phyloP scores from a whole-genome alignment of 1,139 yeast species.

The Komagataea norvegica region DNA sequence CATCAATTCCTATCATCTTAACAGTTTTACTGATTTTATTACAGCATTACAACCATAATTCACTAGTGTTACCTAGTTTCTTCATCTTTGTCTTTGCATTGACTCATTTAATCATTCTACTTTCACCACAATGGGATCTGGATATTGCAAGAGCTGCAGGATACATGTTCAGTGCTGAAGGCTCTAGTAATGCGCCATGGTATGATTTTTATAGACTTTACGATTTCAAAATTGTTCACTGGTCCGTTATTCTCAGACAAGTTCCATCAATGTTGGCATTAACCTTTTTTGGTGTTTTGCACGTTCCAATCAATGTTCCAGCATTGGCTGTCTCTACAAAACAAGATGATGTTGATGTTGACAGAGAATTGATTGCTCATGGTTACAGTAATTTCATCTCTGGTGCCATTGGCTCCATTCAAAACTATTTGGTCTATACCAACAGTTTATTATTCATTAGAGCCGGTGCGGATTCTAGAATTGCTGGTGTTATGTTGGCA shows the following conservation, averaged over 20 bases:
- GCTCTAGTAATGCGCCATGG: conserved; percentile 72
- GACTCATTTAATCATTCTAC: conserved; percentile 63
- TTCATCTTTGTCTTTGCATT: conserved; percentile 65
- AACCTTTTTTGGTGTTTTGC: conserved; percentile 91
- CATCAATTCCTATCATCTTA: conserved; percentile 66
- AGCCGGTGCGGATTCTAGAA: conserved; percentile 87
- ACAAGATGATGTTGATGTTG: conserved; percentile 79
- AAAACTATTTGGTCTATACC: conserved; percentile 90
- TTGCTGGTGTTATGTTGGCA: conserved; percentile 86
- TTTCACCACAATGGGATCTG: conserved; percentile 64
- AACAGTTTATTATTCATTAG: conserved; percentile 86
- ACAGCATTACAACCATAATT: conserved; percentile 62
- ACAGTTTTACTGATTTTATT: conserved; percentile 57
- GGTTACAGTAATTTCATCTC: conserved; percentile 88
- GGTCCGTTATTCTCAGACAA: conserved; percentile 64
- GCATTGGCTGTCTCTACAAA: conserved; percentile 90
- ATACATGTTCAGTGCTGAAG: conserved; percentile 65
- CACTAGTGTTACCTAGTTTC: conserved; percentile 75
- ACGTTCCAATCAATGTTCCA: conserved; percentile 96
- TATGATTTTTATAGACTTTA: conserved; percentile 74
- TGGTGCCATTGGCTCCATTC: conserved; percentile 82
- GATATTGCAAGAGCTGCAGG: conserved; percentile 63
- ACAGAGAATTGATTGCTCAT: conserved; percentile 89
- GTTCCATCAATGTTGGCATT: conserved; percentile 92
- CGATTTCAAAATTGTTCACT: conserved; percentile 64